These are phyloP conservation scores for Medicago lupulina DNA, from an alignment of 306 rosid species.

Conservation along the genomic window DNA sequence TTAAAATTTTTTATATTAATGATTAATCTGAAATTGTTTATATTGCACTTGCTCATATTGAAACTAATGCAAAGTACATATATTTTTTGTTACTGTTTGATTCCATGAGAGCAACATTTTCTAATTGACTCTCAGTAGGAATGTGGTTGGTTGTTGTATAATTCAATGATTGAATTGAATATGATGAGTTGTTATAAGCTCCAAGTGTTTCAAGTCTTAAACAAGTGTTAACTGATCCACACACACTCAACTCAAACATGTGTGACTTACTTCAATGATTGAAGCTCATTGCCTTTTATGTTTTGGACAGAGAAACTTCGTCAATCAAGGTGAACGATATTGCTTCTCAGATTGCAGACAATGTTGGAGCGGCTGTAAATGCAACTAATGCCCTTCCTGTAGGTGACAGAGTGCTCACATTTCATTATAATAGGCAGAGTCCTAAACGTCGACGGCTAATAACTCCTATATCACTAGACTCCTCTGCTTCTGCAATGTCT, in stretches of 20 bases:
- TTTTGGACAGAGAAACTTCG: slow-evolving; percentile 82
- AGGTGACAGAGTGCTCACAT: slow-evolving; percentile 65
- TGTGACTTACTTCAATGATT: slow-evolving; percentile 31
- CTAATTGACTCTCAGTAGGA: slow-evolving; percentile 7
- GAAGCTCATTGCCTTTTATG: slow-evolving; percentile 46
- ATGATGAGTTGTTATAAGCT: slow-evolving; percentile 4
- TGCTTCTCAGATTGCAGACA: slow-evolving; percentile 85
- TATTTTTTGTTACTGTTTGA: background rate
- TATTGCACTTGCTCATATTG: slow-evolving; percentile 15
- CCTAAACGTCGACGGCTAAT: slow-evolving; percentile 81
- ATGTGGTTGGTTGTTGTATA: slow-evolving; percentile 1
- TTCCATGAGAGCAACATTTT: slow-evolving; percentile 2
- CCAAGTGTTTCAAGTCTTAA: slow-evolving; percentile 1
- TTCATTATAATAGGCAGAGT: slow-evolving; percentile 81
- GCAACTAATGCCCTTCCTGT: slow-evolving; percentile 75
- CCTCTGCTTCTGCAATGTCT: slow-evolving; percentile 48
- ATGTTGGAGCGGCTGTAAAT: slow-evolving; percentile 91
- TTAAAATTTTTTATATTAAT: background rate
- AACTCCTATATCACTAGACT: slow-evolving; percentile 55
- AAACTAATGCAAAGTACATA: background rate
- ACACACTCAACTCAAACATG: slow-evolving; percentile 1
- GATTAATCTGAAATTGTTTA: background rate
- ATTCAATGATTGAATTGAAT: slow-evolving; percentile 11
- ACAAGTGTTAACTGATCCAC: slow-evolving; percentile 28
- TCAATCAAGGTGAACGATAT: slow-evolving; percentile 93